Evolutionary conservation across 192 early-diverging fungal genomes (phyloP).

Genomic region (Rhizoclosmatium globosum): DNA sequence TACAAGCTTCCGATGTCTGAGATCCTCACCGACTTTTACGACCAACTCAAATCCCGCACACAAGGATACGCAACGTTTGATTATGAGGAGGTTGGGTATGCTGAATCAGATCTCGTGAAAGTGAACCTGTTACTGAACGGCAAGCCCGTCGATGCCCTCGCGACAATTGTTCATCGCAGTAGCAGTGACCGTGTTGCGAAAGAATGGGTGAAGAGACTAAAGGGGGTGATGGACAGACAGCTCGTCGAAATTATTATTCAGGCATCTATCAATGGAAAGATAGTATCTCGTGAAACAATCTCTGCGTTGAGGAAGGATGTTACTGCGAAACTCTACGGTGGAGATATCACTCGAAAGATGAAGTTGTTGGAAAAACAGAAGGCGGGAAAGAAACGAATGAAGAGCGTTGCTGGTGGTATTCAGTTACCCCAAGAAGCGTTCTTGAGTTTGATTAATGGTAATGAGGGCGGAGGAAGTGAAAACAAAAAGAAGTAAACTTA

Average conservation of each 20-base stretch:
- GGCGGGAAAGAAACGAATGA: conserved; percentile 96
- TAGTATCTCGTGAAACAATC: conserved; percentile 89
- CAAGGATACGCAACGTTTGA: conserved; percentile 94
- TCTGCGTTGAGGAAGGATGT: conserved; percentile 92
- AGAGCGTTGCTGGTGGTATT: conserved; percentile 80
- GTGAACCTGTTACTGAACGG: conserved; percentile 92
- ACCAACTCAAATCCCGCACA: conserved; percentile 89
- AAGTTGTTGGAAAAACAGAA: conserved; percentile 95
- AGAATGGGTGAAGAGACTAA: conserved; percentile 84
- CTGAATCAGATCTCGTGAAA: conserved; percentile 83
- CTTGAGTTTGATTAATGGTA: conserved; percentile 58
- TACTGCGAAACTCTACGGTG: conserved; percentile 95
- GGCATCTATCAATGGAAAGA: conserved; percentile 80
- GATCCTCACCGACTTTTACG: conserved; percentile 95
- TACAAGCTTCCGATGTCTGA: conserved; percentile 91
- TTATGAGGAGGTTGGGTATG: conserved; percentile 94
- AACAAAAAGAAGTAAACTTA: conserved; percentile 17
- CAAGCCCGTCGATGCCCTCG: conserved; percentile 92
- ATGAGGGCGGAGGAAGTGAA: neutral
- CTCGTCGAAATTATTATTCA: conserved; percentile 96
- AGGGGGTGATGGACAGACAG: conserved; percentile 81
- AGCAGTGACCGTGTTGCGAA: conserved; percentile 76
- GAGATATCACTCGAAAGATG: conserved; percentile 97
- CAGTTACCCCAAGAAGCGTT: conserved; percentile 95
- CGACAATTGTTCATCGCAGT: conserved; percentile 84